phyloP scores from a whole-genome alignment of 2,329 filamentous ascomycete genomes.

The Zalaria sp. region DNA sequence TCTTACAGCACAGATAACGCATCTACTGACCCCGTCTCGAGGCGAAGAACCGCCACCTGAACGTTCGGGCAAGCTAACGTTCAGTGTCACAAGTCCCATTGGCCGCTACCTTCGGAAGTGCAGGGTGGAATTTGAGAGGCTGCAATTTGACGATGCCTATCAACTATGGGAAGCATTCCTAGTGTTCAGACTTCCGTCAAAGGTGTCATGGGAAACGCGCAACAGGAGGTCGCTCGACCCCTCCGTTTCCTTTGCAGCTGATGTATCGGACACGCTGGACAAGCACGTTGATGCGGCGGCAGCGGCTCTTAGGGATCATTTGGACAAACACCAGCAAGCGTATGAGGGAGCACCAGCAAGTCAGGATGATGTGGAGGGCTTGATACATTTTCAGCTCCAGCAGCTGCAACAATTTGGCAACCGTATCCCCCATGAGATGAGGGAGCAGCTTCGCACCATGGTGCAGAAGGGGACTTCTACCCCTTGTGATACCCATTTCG shows the following conservation, averaged over 20 bases:
- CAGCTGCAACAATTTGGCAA: slow-evolving; percentile 74
- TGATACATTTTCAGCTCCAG: slow-evolving; percentile 79
- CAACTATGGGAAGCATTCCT: slow-evolving; percentile 74
- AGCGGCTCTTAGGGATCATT: slow-evolving; percentile 5
- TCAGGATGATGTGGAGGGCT: slow-evolving; percentile 62
- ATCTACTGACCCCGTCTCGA: slow-evolving; percentile 34
- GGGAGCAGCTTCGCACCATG: slow-evolving; percentile 50
- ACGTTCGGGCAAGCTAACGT: slow-evolving; percentile 32
- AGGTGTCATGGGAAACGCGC: slow-evolving; percentile 42
- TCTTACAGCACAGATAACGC: not conserved
- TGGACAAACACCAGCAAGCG: slow-evolving; percentile 3
- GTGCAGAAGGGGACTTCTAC: slow-evolving; percentile 52
- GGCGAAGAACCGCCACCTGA: slow-evolving; percentile 40
- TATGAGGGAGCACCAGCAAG: slow-evolving; percentile 38
- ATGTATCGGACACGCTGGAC: slow-evolving; percentile 17
- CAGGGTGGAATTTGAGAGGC: slow-evolving; percentile 62
- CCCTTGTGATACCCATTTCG: slow-evolving; percentile 62
- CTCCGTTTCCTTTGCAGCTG: not conserved
- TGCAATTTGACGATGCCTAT: slow-evolving; percentile 67
- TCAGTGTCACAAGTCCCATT: slow-evolving; percentile 59
- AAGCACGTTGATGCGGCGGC: slow-evolving; percentile 18
- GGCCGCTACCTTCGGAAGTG: slow-evolving; percentile 68
- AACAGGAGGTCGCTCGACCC: slow-evolving; percentile 26
- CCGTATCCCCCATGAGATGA: slow-evolving; percentile 62
- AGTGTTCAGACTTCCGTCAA: slow-evolving; percentile 64